Evolutionary conservation across 805 yeast species (phyloP).

Genomic region (Saccharomycopsis lassenensis): DNA sequence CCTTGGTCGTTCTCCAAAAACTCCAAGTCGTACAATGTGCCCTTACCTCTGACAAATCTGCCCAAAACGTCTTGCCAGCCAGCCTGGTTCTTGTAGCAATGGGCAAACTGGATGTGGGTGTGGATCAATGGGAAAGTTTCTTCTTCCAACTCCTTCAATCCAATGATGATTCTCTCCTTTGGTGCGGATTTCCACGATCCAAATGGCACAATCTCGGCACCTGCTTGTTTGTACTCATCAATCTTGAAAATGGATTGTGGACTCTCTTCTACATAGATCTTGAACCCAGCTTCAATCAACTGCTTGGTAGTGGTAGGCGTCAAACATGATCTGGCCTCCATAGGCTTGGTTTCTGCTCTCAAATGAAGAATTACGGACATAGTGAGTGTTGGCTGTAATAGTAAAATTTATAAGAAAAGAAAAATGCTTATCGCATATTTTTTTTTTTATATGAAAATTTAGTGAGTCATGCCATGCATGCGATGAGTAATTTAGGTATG

Average conservation of each 20-base stretch:
- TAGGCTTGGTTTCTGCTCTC: conserved; percentile 94
- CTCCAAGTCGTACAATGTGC: conserved; percentile 86
- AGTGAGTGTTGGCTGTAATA: no score
- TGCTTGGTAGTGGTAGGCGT: conserved; percentile 86
- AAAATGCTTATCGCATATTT: no score
- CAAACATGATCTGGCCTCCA: conserved; percentile 94
- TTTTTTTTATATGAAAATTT: no score
- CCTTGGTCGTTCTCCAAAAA: conserved; percentile 90
- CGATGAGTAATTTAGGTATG: no score
- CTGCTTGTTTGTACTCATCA: conserved; percentile 67
- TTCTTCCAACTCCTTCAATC: conserved; percentile 88
- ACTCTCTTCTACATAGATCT: conserved; percentile 79
- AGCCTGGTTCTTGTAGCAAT: conserved; percentile 93
- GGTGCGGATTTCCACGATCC: conserved; percentile 95
- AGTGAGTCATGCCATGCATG: no score
- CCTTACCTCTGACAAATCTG: conserved; percentile 88
- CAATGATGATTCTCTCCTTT: conserved; percentile 76
- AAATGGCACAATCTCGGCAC: conserved; percentile 81
- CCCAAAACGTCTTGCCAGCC: conserved; percentile 91
- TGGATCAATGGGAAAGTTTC: conserved; percentile 85
- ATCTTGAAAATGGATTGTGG: conserved; percentile 70
- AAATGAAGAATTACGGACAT: conserved; percentile 59
- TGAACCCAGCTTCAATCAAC: conserved; percentile 78
- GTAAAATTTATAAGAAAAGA: background rate
- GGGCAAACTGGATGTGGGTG: conserved; percentile 97